Base-by-base conservation (phyloP, 768 basidiomycete species). In the Lentinula edodes region DNA sequence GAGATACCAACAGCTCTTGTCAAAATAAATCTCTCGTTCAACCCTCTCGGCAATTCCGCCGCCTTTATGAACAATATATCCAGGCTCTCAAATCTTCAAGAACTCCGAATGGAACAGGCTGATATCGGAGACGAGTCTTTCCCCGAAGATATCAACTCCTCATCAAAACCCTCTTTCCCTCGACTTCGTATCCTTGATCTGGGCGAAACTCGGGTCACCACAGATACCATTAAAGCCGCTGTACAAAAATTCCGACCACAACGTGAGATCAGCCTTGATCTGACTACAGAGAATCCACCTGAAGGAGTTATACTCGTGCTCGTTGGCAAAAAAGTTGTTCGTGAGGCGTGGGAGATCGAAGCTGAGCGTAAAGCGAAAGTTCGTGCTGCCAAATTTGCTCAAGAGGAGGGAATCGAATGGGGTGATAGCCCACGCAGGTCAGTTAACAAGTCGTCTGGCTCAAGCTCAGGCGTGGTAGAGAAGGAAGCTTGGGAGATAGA, bases 301-400 rank as follows among this genome's bases (percentile, higher is more conserved):
- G 75, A 76, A 42, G 87, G 85, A 16, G 75, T 80, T 0, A 67
- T 82, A 2, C 78, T 80, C 52, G 74, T 93, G 18, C 75, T 85
- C 16, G 77, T 91, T 2, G 92, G 91, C 15, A 91, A 90, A 74
- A 80, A 79, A 65, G 75, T 90, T 28, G 67, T 89, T 61, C 85
- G 85, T 68, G 91, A 93, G 71, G 72, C 82, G 36, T 93, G 91
- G 91, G 92, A 93, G 69, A 64, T 93, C 12, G 90, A 90, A 68
- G 75, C 84, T 16, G 91, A 93, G 67, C 74, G 77, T 53, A 78
- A 80, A 51, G 66, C 75, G 3, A 82, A 79, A 60, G 70, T 70
- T n/a, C 78, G 77, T 39, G 71, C 65, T 48, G 74, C 70, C 34
- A 75, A 72, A 53, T 71, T 74, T 56, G 58, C 65, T 57, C 70